Base-by-base conservation (phyloP, 1,284 basidiomycete genomes). In the Fistulina hepatica region DNA sequence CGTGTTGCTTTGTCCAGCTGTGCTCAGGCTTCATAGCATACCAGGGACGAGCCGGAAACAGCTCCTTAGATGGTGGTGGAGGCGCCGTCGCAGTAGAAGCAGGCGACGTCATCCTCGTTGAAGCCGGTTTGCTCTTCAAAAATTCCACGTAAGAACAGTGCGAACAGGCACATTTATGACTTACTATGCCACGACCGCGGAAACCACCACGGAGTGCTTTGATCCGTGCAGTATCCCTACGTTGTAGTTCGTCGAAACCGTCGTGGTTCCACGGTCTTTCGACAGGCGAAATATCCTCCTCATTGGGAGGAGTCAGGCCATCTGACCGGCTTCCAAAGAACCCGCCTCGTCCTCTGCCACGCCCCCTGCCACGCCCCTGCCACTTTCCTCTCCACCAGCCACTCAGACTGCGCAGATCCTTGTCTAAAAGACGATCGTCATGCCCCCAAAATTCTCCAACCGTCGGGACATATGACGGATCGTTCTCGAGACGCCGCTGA, bases 371-470 rank as follows among this genome's bases (percentile, higher is more conserved):
- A 12, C 78, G 68, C 32, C 73, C 70, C 51, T 80, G 71, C 77
- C 82, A 80, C 41, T 72, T 72, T 30, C 76, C 83, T 46, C 81
- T 67, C 84, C 83, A 82, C 84, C 81, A 89, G 6, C 69, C 76
- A 62, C 78, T 84, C 42, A 84, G 60, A 56, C 75, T 80, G 42
- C 79, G 72, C 36, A 82, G 57, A 47, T 79, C 76, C 61, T 77
- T 83, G 60, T 76, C 83, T 55, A 80, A 60, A 44, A 81, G 61
- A 34, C 89, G 77, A 55, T 92, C 86, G 55, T 92, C 89, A 52
- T 92, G 90, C 6, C 83, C 80, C 88, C 86, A 93, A 52, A 92
- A 93, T 44, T 81, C 79, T 43, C 89, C 89, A 10, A 90, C 81
- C 19, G 76, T 81, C 16, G 89, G 89, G 21, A 86, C 81, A 52